Evolutionary conservation across 179 eudicot species (phyloP).

Genomic region (Heliamphora pulchella): DNA sequence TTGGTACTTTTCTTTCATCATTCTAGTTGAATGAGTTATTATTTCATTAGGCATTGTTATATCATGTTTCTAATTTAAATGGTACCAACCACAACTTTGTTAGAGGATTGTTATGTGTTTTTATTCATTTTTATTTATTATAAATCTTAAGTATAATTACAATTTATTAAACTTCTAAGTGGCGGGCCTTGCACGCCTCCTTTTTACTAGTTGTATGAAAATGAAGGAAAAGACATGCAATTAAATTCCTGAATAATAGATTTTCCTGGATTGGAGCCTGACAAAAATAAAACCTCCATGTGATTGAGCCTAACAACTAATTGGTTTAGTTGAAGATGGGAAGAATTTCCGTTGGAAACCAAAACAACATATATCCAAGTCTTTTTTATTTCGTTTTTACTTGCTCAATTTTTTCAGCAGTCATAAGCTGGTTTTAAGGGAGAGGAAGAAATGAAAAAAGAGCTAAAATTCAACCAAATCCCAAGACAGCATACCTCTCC

Average conservation of each 20-base stretch:
- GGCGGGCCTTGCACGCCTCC: too few species aligned
- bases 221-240: not conserved
- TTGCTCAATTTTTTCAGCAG: not conserved
- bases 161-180: too few species aligned
- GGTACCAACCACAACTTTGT: too few species aligned
- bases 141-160: too few species aligned
- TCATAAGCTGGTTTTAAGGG: not conserved
- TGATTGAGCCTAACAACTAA: not conserved
- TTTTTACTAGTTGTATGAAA: not conserved
- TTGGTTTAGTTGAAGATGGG: not conserved
- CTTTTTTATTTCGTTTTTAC: not conserved
- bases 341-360: not conserved
- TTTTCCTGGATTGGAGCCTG: not conserved
- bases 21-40: too few species aligned
- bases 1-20: too few species aligned
- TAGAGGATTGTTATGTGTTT: too few species aligned
- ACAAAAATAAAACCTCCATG: not conserved
- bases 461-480: not conserved
- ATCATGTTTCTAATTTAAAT: too few species aligned
- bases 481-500: slow-evolving; percentile 48
- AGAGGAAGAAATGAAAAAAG: not conserved
- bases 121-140: too few species aligned
- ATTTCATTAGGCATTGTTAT: too few species aligned
- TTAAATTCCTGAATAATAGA: not conserved
- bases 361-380: not conserved